These are phyloP conservation scores for Wickerhamiella brachini DNA, from an alignment of 805 yeast genomes.

Conservation along the genomic window DNA sequence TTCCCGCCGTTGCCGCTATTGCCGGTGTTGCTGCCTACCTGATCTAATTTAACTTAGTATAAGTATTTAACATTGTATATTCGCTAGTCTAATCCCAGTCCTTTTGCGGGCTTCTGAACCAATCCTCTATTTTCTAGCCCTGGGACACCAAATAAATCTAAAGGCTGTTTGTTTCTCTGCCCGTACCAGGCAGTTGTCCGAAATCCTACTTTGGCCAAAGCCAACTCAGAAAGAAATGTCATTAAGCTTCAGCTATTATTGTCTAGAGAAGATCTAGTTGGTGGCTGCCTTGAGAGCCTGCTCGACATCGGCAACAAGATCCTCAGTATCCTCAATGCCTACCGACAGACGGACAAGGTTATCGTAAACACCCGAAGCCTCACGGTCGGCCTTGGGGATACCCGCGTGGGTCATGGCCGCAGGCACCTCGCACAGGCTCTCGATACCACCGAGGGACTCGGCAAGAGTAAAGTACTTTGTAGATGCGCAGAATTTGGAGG, in stretches of 20 bases:
- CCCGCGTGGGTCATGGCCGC: constrained; percentile 91
- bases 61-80: background rate
- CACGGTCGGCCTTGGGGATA: constrained; percentile 66
- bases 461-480: constrained; percentile 75
- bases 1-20: background rate
- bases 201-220: too few relatives aligned
- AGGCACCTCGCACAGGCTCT: constrained; percentile 74
- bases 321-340: constrained; percentile 77
- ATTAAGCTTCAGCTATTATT: too few relatives aligned
- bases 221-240: too few relatives aligned
- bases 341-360: constrained; percentile 72
- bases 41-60: background rate
- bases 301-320: constrained; percentile 54
- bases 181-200: too few relatives aligned
- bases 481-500: constrained; percentile 55
- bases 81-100: background rate
- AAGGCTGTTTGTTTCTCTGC: too few relatives aligned
- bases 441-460: constrained; percentile 84
- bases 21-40: constrained; percentile 1
- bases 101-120: too few relatives aligned
- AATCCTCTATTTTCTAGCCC: too few relatives aligned
- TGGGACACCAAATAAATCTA: too few relatives aligned
- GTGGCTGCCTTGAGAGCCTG: constrained; percentile 45
- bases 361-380: constrained; percentile 66
- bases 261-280: background rate